These are phyloP conservation scores for Jasminum sambac DNA, from an alignment of 257 asterid genomes.

Conservation along the genomic window DNA sequence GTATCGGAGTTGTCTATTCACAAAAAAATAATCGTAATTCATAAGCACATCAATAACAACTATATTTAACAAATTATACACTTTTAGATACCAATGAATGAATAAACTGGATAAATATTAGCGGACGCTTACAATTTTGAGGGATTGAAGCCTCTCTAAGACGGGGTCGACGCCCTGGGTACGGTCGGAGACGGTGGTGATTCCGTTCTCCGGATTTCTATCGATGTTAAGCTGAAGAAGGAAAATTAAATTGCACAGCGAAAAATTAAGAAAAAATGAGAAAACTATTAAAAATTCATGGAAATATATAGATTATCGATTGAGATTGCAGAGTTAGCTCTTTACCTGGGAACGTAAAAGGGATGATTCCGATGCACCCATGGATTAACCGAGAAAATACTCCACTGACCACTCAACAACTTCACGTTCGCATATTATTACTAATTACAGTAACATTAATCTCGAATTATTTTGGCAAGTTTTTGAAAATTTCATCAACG, in stretches of 20 bases:
- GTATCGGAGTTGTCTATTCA: conserved; percentile 71
- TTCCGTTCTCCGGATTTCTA: conserved; percentile 59
- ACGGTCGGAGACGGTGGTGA: conserved; percentile 86
- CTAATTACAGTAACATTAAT: background rate
- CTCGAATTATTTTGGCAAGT: too few species aligned
- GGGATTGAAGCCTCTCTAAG: conserved; percentile 74
- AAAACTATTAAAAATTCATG: background rate
- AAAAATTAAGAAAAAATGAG: background rate
- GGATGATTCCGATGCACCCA: conserved; percentile 93
- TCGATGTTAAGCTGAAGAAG: conserved; percentile 14
- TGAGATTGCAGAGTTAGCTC: conserved; percentile 11
- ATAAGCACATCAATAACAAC: background rate
- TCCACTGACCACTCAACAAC: background rate
- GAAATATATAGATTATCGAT: background rate
- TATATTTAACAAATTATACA: background rate
- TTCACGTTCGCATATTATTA: background rate
- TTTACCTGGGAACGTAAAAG: conserved; percentile 58
- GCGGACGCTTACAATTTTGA: conserved; percentile 56
- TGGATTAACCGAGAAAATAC: conserved; percentile 26
- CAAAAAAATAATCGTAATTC: conserved; percentile 15
- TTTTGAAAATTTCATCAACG: too few species aligned
- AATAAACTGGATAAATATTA: background rate
- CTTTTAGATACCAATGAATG: background rate
- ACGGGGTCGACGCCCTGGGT: conserved; percentile 66
- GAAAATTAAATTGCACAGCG: conserved; percentile 3